Evolutionary conservation across 805 yeast genomes (phyloP), one percentile per base, ranked within the genome.

Genomic region (Spencermartinsiella europaea): DNA sequence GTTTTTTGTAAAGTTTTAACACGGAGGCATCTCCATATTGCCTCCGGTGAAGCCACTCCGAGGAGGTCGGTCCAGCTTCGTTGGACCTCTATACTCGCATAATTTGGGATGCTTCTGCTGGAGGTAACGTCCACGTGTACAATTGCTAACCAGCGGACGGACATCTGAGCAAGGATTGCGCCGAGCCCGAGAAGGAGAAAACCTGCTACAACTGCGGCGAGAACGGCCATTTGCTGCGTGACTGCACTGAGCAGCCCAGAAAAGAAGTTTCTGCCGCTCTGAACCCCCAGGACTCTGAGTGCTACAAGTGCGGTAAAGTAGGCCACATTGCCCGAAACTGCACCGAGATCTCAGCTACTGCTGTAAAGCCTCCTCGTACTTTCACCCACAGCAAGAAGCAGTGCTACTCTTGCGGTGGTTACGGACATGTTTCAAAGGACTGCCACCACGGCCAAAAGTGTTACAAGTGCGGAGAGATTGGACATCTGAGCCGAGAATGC

Each of bases 191-290:
- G 56, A 80, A 80, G 58, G 79, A 79, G 67, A 89, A 89, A 70
- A 89, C 89, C 68, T 89, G 97, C 70, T 89, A 85, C 82, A 84
- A 84, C 68, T 89, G 97, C 72, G 93, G 93, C 61, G 85, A 83
- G 66, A 76, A 83, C 48, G 96, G 96, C 47, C 97, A 89, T 64
- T 81, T 89, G 59, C 87, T 84, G 68, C 71, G 84, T 43, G 95
- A 89, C 65, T 89, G 97, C 72, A 48, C 52, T 21, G 49, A 55
- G 40, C 51, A 46, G 41, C 48, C 49, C 10, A 27, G 42, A 8
- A 49, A 47, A 39, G 44, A 46, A 31, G 48, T 40, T 17, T 28
- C 41, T 21, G 52, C 50, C 21, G 52, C 39, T 17, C 46, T 37
- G 34, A 38, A 21, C 27, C 46, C 40, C 34, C 33, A 35, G 39